phyloP scores from a whole-genome alignment of 495 filamentous ascomycete genomes.

The Penicillium steckii region DNA sequence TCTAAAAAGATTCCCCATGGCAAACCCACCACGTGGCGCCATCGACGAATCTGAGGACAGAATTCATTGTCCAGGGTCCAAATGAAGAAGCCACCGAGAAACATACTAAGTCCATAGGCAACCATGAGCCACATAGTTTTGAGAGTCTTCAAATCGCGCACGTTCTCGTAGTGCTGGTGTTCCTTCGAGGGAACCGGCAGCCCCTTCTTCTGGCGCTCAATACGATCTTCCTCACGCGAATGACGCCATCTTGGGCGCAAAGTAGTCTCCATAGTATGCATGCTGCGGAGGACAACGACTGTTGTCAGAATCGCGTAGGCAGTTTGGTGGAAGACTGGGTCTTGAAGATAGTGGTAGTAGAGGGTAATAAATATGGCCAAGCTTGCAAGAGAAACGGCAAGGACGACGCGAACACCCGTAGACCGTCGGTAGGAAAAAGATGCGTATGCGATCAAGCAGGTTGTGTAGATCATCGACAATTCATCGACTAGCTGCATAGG shows the following conservation, averaged over 20 bases:
- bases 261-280: slow-evolving; percentile 87
- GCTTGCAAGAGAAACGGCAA: slow-evolving; percentile 60
- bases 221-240: slow-evolving; percentile 43
- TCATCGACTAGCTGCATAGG: slow-evolving; percentile 98
- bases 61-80: slow-evolving; percentile 87
- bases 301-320: slow-evolving; percentile 81
- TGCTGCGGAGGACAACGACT: slow-evolving; percentile 71
- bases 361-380: slow-evolving; percentile 80
- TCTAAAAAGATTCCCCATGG: slow-evolving; percentile 91
- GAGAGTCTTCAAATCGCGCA: slow-evolving; percentile 57
- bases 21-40: slow-evolving; percentile 71
- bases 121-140: slow-evolving; percentile 78
- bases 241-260: slow-evolving; percentile 59
- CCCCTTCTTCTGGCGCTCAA: slow-evolving; percentile 37
- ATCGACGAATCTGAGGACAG: slow-evolving; percentile 67
- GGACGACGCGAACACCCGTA: slow-evolving; percentile 45
- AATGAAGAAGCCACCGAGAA: slow-evolving; percentile 79
- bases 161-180: slow-evolving; percentile 47
- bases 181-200: slow-evolving; percentile 42
- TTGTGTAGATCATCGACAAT: slow-evolving; percentile 97
- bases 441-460: slow-evolving; percentile 87
- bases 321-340: slow-evolving; percentile 90
- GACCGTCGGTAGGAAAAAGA: slow-evolving; percentile 75
- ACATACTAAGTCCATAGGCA: slow-evolving; percentile 65
- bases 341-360: slow-evolving; percentile 92